These are phyloP conservation scores for Xenoacremonium recifei DNA, from an alignment of 2,329 filamentous ascomycete genomes.

Conservation along the genomic window DNA sequence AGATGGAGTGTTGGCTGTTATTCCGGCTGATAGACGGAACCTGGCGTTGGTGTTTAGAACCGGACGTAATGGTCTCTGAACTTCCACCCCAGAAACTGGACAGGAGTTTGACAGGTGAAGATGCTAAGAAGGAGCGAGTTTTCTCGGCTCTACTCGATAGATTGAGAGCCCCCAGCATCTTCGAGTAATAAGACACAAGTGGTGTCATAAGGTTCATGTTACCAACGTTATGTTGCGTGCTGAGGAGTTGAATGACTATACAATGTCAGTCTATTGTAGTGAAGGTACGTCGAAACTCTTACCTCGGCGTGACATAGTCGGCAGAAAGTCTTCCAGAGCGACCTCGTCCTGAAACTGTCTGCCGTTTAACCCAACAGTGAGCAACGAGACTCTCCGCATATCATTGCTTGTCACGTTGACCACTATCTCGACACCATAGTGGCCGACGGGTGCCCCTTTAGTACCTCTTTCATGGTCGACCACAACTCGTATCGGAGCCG, in stretches of 20 bases:
- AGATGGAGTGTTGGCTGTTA: constrained; percentile 53
- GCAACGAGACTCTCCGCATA: constrained; percentile 47
- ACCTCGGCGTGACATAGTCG: constrained; percentile 73
- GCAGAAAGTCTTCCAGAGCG: constrained; percentile 68
- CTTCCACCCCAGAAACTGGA: constrained; percentile 74
- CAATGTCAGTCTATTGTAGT: constrained; percentile 30
- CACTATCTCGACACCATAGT: constrained; percentile 70
- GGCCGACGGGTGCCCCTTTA: constrained; percentile 63
- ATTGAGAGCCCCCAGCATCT: constrained; percentile 69
- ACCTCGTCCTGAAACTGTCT: constrained; percentile 73
- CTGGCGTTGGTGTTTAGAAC: constrained; percentile 40
- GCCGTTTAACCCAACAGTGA: constrained; percentile 64
- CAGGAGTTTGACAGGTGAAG: constrained; percentile 88
- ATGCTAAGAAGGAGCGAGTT: constrained; percentile 66
- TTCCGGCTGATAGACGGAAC: constrained; percentile 39
- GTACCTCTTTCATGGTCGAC: constrained; percentile 68
- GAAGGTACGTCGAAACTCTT: constrained; percentile 32
- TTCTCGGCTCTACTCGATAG: constrained; percentile 63
- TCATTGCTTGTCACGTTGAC: constrained; percentile 60
- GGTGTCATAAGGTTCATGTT: constrained; percentile 65
- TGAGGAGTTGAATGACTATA: constrained; percentile 69
- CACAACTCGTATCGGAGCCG: constrained; percentile 69
- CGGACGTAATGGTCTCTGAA: constrained; percentile 31
- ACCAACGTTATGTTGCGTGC: constrained; percentile 65
- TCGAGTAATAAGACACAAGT: constrained; percentile 75